These are phyloP conservation scores for Penicillium taxi DNA, from an alignment of 495 filamentous ascomycete genomes.

Conservation along the genomic window DNA sequence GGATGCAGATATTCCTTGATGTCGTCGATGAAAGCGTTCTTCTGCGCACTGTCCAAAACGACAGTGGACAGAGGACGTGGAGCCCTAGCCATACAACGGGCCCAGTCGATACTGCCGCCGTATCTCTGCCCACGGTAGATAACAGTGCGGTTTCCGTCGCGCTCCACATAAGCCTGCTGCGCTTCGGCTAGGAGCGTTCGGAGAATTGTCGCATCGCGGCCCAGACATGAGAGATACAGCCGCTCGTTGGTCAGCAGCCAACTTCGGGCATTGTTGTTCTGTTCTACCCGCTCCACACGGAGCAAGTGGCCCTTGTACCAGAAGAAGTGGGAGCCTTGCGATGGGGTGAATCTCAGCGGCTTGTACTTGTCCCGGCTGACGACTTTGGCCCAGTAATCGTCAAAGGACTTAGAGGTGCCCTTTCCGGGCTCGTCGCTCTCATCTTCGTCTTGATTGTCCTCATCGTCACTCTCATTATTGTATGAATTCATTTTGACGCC, in stretches of 20 bases:
- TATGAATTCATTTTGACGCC: slow-evolving; percentile 48
- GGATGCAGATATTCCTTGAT: slow-evolving; percentile 85
- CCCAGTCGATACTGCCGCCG: slow-evolving; percentile 47
- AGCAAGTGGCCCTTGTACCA: slow-evolving; percentile 51
- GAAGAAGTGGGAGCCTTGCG: slow-evolving; percentile 58
- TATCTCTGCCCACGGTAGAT: slow-evolving; percentile 51
- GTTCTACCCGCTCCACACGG: slow-evolving; percentile 43
- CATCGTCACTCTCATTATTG: slow-evolving; percentile 30
- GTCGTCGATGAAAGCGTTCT: slow-evolving; percentile 63
- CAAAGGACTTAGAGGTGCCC: slow-evolving; percentile 12
- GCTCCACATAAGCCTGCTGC: slow-evolving; percentile 46
- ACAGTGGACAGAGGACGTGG: slow-evolving; percentile 77
- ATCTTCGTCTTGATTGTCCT: slow-evolving; percentile 31
- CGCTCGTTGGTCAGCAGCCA: slow-evolving; percentile 45
- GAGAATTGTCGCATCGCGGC: slow-evolving; percentile 55
- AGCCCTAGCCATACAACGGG: slow-evolving; percentile 57
- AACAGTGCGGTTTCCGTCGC: slow-evolving; percentile 54
- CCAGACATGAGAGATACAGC: slow-evolving; percentile 57
- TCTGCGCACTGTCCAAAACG: slow-evolving; percentile 67
- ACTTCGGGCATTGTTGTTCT: slow-evolving; percentile 18
- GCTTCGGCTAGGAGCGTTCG: slow-evolving; percentile 62
- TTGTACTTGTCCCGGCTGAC: slow-evolving; percentile 47
- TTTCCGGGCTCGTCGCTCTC: slow-evolving; percentile 4
- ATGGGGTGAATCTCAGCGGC: slow-evolving; percentile 54
- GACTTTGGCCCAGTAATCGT: slow-evolving; percentile 44